Percentiles rank a stretch among this genome's conserved stretches.
These are phyloP conservation scores for Candida taoyuanica DNA, from an alignment of 805 yeast species.

Conservation along the genomic window DNA sequence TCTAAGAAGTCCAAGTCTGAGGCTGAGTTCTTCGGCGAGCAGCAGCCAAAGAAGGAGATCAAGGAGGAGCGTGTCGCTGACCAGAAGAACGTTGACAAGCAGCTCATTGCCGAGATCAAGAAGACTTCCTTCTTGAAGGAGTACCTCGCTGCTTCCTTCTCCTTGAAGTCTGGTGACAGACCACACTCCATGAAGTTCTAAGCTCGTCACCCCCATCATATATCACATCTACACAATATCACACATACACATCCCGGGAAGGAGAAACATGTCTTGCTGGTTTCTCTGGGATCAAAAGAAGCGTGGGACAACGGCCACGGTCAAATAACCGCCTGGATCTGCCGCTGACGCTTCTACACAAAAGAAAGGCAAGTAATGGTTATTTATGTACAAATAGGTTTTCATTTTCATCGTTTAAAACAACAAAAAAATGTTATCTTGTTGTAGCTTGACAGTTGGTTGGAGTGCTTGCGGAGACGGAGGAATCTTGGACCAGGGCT, in stretches of 20 bases:
- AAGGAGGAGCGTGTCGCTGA: slow-evolving; percentile 93
- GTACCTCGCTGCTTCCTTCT: slow-evolving; percentile 93
- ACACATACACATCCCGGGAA: not conserved
- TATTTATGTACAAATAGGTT: slow-evolving; percentile 23
- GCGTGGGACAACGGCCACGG: no score
- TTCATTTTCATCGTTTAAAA: slow-evolving; percentile 18
- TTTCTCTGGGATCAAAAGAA: no score
- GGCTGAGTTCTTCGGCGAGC: slow-evolving; percentile 85
- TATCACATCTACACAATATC: not conserved
- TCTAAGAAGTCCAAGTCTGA: slow-evolving; percentile 82
- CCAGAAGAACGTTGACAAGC: slow-evolving; percentile 94
- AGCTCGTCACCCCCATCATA: slow-evolving; percentile 20
- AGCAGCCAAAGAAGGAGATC: slow-evolving; percentile 75
- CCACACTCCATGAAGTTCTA: slow-evolving; percentile 98
- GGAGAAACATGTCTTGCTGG: not conserved
- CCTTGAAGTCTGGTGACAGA: slow-evolving; percentile 96
- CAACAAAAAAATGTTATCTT: slow-evolving; percentile 21
- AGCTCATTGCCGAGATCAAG: slow-evolving; percentile 89
- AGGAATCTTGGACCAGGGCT: not conserved
- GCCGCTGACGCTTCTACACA: not conserved
- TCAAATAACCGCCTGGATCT: no score
- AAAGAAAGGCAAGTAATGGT: slow-evolving; percentile 17
- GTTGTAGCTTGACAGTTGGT: no score
- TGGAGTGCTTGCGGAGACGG: no score
- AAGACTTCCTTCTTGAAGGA: slow-evolving; percentile 96